Evolutionary conservation across 495 filamentous ascomycete genomes (phyloP).

Genomic region (Neurospora pannonica): DNA sequence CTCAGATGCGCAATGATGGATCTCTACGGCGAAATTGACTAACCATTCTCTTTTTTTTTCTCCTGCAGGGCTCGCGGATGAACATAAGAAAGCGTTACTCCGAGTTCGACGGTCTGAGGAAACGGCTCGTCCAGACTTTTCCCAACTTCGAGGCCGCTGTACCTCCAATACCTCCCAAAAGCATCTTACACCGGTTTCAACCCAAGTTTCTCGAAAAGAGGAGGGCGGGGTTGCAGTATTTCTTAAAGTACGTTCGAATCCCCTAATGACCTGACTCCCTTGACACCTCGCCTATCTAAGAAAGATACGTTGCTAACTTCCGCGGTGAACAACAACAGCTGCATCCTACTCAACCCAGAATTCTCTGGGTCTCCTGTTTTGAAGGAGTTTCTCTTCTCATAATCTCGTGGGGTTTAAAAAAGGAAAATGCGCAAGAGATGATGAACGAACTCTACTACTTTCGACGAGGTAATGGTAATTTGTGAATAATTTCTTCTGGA

Average conservation of each 20-base stretch:
- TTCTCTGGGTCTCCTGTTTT: conserved; percentile 47
- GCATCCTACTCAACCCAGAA: conserved; percentile 48
- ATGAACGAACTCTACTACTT: background rate
- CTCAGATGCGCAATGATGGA: background rate
- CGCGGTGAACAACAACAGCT: conserved; percentile 22
- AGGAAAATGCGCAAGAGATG: background rate
- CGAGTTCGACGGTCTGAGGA: conserved; percentile 46
- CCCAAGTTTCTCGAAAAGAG: conserved; percentile 44
- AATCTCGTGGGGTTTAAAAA: background rate
- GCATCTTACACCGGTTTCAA: conserved; percentile 43
- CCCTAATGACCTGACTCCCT: background rate
- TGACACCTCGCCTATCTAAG: background rate
- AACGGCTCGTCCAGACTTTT: conserved; percentile 41
- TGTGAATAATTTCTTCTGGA: background rate
- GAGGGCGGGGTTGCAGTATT: conserved; percentile 45
- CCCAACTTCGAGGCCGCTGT: conserved; percentile 46
- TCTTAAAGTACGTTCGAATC: conserved; percentile 37
- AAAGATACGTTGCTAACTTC: background rate
- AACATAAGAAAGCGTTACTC: conserved; percentile 49
- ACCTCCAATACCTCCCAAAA: conserved; percentile 47
- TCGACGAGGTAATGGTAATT: conserved; percentile 24
- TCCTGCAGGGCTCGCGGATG: conserved; percentile 38
- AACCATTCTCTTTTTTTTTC: background rate
- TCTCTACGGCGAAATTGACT: background rate
- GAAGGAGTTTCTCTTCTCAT: conserved; percentile 49